Percentiles rank a stretch among this genome's conserved stretches.
Evolutionary conservation across 495 filamentous ascomycete species (phyloP).

Genomic region (Amniculicola lignicola): DNA sequence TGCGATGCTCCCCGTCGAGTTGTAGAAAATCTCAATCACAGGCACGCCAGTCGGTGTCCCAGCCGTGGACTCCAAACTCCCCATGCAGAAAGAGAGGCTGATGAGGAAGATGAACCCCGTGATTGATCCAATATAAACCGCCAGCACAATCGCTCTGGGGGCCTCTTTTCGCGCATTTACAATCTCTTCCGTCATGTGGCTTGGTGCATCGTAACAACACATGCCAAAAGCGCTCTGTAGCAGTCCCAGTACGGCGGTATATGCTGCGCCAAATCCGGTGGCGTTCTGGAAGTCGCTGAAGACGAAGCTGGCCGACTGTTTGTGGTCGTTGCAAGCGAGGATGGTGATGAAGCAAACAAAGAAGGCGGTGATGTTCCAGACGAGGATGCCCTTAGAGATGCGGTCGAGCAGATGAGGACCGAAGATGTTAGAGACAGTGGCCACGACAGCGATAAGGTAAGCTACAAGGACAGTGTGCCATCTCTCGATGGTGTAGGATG

Average conservation of each 20-base stretch:
- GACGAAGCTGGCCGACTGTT: constrained; percentile 55
- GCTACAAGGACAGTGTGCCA: constrained; percentile 58
- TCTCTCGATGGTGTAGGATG: constrained; percentile 52
- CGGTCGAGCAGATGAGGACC: constrained; percentile 51
- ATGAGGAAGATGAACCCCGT: constrained; percentile 53
- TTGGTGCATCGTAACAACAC: constrained; percentile 46
- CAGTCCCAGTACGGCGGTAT: constrained; percentile 55
- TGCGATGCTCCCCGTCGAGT: constrained; percentile 45
- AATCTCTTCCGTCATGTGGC: constrained; percentile 54
- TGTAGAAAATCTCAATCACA: constrained; percentile 51
- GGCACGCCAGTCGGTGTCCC: constrained; percentile 48
- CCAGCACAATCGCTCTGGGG: constrained; percentile 54
- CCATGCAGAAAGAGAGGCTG: constrained; percentile 51
- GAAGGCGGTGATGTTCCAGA: constrained; percentile 57
- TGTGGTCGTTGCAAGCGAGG: constrained; percentile 54
- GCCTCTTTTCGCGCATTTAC: constrained; percentile 50
- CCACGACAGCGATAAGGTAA: constrained; percentile 48
- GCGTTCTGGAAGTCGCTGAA: constrained; percentile 57
- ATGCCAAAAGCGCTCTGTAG: constrained; percentile 58
- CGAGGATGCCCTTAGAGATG: constrained; percentile 51
- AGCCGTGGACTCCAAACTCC: constrained; percentile 45
- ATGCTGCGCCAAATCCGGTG: constrained; percentile 52
- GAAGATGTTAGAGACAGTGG: constrained; percentile 51
- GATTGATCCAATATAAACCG: constrained; percentile 50
- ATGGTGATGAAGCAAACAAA: constrained; percentile 51